These are phyloP conservation scores for Lobulomyces angularis DNA, from an alignment of 192 early-diverging fungal genomes.

Conservation along the genomic window DNA sequence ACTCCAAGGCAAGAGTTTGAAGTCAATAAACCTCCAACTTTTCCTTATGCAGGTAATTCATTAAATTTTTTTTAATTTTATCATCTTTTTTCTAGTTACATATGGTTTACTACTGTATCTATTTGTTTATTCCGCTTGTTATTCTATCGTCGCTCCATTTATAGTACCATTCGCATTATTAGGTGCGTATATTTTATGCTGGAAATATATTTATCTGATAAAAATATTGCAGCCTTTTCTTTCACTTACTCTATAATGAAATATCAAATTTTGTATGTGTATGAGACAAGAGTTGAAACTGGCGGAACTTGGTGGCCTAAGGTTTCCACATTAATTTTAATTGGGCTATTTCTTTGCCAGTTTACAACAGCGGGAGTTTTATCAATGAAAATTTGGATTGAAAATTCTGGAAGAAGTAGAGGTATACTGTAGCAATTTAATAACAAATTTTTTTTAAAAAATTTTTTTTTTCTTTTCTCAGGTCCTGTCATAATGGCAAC, in stretches of 20 bases:
- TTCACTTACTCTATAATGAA: too few relatives aligned
- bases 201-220: too few relatives aligned
- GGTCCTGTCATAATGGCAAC: too few relatives aligned
- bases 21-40: constrained; percentile 18
- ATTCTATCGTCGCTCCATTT: constrained; percentile 23
- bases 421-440: too few relatives aligned
- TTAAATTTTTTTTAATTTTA: constrained; percentile 9
- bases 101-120: constrained; percentile 24
- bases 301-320: constrained; percentile 22
- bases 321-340: constrained; percentile 22
- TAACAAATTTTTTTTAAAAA: too few relatives aligned
- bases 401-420: too few relatives aligned
- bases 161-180: constrained; percentile 20
- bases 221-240: too few relatives aligned
- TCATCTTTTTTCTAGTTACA: too few relatives aligned
- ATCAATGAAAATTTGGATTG: too few relatives aligned
- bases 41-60: constrained; percentile 7
- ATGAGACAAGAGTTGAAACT: constrained; percentile 26
- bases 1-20: constrained; percentile 29
- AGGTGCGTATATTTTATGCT: too few relatives aligned
- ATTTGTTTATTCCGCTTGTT: constrained; percentile 21
- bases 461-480: too few relatives aligned
- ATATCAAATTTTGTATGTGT: constrained; percentile 23
- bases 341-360: constrained; percentile 21
- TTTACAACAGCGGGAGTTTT: constrained; percentile 23